A percentile compares a stretch with the other conserved stretches of the same genome.
These are phyloP conservation scores for Drechslerella stenobrocha DNA, from an alignment of 2,329 filamentous ascomycete genomes.

Conservation along the genomic window DNA sequence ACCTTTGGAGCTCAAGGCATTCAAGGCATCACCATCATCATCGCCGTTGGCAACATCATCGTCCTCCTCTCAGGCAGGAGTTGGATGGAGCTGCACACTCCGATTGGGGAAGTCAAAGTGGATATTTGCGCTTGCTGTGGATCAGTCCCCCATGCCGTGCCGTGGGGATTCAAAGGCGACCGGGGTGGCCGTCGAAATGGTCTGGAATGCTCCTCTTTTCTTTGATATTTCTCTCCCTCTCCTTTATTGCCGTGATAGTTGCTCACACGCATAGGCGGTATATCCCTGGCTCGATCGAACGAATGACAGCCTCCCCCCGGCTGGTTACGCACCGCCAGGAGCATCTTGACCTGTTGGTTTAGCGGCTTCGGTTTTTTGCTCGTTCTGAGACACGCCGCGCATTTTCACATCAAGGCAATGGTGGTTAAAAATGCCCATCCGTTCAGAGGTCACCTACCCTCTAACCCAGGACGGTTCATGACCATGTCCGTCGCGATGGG, in stretches of 20 bases:
- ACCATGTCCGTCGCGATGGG: background rate
- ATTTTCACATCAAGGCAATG: constrained; percentile 2
- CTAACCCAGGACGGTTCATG: constrained; percentile 7
- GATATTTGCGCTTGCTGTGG: constrained; percentile 26
- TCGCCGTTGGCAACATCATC: constrained; percentile 28
- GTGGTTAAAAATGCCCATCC: background rate
- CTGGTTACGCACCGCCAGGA: constrained; percentile 35
- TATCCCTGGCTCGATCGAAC: background rate
- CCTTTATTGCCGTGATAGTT: too few species aligned
- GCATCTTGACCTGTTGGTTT: constrained; percentile 1
- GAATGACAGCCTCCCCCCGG: constrained; percentile 9
- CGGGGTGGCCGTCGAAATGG: constrained; percentile 25
- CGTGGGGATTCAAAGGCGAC: constrained; percentile 47
- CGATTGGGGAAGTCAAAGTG: constrained; percentile 40
- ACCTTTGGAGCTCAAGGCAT: too few species aligned
- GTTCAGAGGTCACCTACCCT: background rate
- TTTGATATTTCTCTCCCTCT: background rate
- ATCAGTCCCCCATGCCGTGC: constrained; percentile 44
- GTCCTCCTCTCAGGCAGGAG: constrained; percentile 36
- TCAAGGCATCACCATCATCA: too few species aligned
- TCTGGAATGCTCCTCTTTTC: constrained; percentile 40
- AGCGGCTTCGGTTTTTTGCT: constrained; percentile 15
- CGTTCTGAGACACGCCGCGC: constrained; percentile 20
- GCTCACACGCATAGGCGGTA: too few species aligned
- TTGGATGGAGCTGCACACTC: constrained; percentile 14